Base-by-base conservation (phyloP, 805 yeast genomes). In the Yamadazyma sp. region DNA sequence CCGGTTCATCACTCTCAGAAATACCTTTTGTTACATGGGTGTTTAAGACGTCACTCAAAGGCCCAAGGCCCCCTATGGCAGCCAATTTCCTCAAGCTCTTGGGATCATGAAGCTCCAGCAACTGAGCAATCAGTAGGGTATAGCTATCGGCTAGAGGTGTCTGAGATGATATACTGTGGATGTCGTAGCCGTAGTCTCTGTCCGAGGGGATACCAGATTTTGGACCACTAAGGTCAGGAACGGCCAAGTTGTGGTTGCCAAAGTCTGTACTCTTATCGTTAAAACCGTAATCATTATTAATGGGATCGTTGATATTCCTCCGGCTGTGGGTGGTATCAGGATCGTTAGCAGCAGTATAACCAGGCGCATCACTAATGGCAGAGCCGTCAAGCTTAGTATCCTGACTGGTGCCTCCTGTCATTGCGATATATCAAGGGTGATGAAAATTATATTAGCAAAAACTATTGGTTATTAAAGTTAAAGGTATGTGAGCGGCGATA, bases 71-170 rank as follows among this genome's bases (percentile, higher is more conserved):
- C 4, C 80, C 80, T 10, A 69, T 17, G n/a, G 60, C 56, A 11
- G 57, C 45, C 12, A 78, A 55, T n/a, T 60, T 50, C 11, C 45
- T 47, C 7, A 81, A 49, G 0, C 82, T 75, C 54, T 81, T 81
- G 6, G 86, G 85, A 51, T 81, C 86, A 48, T 80, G 84, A 16
- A 81, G 59, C 6, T 54, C 67, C 11, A 70, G 55, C 29, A 81
- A 62, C 12, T 71, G 66, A 14, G 50, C 42, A 1, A 46, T 38
- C 10, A 45, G 35, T 3, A 53, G 27, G 2, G 40, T 31, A 31
- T 40, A 48, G 2, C 21, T 18, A 6, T 33, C 42, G 10, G 48
- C 42, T 32, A 52, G 44, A 6, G 57, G 56, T 6, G 54, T 44
- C 26, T 42, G 36, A 11, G 52, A 45, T 12, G 37, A 38, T 5